Evolutionary conservation across 1,139 yeast genomes (phyloP), one percentile per base, ranked within the genome.

Genomic region (Yamadazyma conglobata): DNA sequence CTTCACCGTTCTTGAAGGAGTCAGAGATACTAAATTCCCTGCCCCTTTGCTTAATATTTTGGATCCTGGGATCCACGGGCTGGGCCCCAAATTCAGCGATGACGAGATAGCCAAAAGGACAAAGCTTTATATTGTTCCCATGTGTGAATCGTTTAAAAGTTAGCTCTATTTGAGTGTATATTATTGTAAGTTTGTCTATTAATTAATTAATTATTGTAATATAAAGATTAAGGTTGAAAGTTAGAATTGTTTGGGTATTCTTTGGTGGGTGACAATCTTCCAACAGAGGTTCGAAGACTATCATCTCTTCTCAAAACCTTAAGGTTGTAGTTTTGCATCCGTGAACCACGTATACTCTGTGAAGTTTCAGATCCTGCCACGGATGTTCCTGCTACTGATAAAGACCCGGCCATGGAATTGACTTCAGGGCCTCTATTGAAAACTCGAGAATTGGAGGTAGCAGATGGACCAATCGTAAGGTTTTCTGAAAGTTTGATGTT

Each of bases 1-100:
- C 10, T 48, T 64, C 22, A 42, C 56, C 9, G 54, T 64, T 2
- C 56, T 66, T 30, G 67, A 60, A 35, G 70, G 69, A 1, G 64
- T 64, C 0, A 44, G 68, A 33, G 70, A 64, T 38, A 55, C 57
- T n/a, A 62, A 58, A 34, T 60, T 64, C 16, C 70, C 70, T 1
- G 38, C 57, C 15, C 60, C 62, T 27, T 58, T 64, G 64, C 49
- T 64, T 32, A 64, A 64, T 39, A 58, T 64, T 11, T 47, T 64
- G 34, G 70, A 64, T 38, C 60, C 55, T 15, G 52, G 55, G 3
- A 58, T 58, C 34, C 25, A 27, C 4, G 19, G 15, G 8, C n/a
- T n/a, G n/a, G 52, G 56, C 32, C 13, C 10, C 10, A 35, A 51
- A 13, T 38, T 48, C n/a, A 45, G 56, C 3, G 67, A 61, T 35